Conservation (phyloP, 257 asterid genomes). For the Petunia axillaris region DNA sequence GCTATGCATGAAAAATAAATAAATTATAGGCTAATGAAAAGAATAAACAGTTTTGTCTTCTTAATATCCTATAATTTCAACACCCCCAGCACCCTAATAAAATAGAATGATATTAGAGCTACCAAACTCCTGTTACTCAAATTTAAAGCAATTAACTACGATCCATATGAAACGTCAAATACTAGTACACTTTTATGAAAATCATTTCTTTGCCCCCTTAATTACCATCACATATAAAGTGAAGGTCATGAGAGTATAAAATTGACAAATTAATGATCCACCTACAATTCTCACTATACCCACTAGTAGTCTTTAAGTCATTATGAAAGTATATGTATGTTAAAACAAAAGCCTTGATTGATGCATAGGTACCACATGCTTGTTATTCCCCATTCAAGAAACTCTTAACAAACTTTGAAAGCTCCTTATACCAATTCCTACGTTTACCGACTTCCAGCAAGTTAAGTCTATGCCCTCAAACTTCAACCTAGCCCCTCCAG, state of each 20-base stretch:
- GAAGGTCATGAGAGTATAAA: neutral
- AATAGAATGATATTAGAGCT: neutral
- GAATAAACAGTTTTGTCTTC: neutral
- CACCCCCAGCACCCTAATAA: neutral
- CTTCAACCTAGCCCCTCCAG: neutral
- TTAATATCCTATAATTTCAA: neutral
- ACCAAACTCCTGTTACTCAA: neutral
- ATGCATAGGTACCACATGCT: constrained; percentile 5
- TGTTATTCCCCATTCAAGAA: neutral
- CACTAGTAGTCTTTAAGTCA: neutral
- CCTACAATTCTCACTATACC: constrained; percentile 9
- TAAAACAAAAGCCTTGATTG: neutral
- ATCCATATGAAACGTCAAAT: neutral
- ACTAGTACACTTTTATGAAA: neutral
- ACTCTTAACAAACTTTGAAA: neutral
- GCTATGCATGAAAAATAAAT: too few relatives aligned
- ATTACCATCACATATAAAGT: neutral
- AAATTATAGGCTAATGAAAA: neutral
- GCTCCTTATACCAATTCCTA: neutral
- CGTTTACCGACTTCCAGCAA: neutral
- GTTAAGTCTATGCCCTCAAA: neutral
- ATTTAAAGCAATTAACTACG: neutral
- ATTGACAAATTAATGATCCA: constrained; percentile 8
- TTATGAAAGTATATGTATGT: neutral
- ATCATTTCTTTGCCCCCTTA: neutral